phyloP scores from a whole-genome alignment of 495 filamentous ascomycete genomes.

The Penicillium arizonense region DNA sequence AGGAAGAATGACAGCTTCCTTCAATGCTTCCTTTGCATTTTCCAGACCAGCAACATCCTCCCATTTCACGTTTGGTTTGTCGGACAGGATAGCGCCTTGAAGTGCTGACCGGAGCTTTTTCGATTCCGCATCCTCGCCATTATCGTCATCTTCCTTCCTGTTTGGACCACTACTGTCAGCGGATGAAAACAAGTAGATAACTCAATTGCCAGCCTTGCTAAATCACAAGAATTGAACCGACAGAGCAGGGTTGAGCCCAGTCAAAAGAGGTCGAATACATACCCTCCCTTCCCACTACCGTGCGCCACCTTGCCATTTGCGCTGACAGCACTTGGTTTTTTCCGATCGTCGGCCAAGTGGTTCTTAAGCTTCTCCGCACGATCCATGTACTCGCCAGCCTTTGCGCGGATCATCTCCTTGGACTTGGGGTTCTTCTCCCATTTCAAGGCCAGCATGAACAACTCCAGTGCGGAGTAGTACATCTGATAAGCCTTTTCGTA shows the following conservation, averaged over 20 bases:
- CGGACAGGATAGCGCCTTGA: constrained; percentile 86
- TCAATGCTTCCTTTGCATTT: constrained; percentile 91
- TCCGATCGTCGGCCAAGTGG: constrained; percentile 75
- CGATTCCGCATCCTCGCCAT: constrained; percentile 77
- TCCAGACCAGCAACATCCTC: constrained; percentile 98
- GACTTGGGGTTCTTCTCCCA: constrained; percentile 97
- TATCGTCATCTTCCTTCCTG: constrained; percentile 61
- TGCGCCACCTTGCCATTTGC: constrained; percentile 76
- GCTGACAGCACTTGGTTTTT: constrained; percentile 79
- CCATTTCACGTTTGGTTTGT: constrained; percentile 94
- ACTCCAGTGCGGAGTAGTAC: constrained; percentile 91
- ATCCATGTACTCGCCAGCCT: constrained; percentile 95
- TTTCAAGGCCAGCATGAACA: constrained; percentile 95
- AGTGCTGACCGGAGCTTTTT: constrained; percentile 93
- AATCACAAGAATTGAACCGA: background rate
- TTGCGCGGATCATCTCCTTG: constrained; percentile 94
- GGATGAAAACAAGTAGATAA: background rate
- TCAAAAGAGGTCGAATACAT: constrained; percentile 26
- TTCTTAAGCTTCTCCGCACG: constrained; percentile 95
- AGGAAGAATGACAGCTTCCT: constrained; percentile 94
- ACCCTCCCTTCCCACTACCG: constrained; percentile 66
- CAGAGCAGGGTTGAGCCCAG: background rate
- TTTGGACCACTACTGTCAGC: constrained; percentile 13
- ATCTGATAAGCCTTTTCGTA: constrained; percentile 94
- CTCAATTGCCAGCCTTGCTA: background rate